Percentiles rank a stretch among this genome's conserved stretches.
Conservation (phyloP, 1,139 yeast species). For the Diutina sp. region DNA sequence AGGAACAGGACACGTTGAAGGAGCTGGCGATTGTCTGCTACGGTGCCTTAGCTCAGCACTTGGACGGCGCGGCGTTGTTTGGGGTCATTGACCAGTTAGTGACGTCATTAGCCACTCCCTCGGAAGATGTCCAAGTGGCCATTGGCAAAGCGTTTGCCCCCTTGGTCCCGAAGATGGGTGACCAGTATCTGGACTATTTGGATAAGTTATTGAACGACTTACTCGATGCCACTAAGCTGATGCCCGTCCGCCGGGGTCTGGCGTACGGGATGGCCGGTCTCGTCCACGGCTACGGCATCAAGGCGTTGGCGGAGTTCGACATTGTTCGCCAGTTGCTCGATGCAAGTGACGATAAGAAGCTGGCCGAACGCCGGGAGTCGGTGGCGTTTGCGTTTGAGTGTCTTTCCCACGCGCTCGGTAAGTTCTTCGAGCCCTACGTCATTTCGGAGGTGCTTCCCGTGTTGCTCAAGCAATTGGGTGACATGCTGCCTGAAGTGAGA, state of each 20-base stretch:
- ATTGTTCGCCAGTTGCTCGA: constrained; percentile 66
- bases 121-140: constrained; percentile 81
- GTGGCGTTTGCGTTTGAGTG: constrained; percentile 83
- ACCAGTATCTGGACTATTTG: constrained; percentile 38
- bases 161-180: constrained; percentile 46
- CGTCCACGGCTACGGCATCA: constrained; percentile 81
- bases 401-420: constrained; percentile 61
- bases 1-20: constrained; percentile 49
- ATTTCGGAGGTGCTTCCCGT: constrained; percentile 72
- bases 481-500: constrained; percentile 72
- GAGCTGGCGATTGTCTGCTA: constrained; percentile 64
- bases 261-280: constrained; percentile 94
- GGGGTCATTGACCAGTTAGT: constrained; percentile 59
- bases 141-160: constrained; percentile 81
- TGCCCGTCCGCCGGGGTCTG: constrained; percentile 72
- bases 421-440: constrained; percentile 85
- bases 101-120: constrained; percentile 71
- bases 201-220: constrained; percentile 47
- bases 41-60: constrained; percentile 80
- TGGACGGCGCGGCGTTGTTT: constrained; percentile 55
- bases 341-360: constrained; percentile 81
- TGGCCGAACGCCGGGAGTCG: constrained; percentile 67
- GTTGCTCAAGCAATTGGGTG: constrained; percentile 74
- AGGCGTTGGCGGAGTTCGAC: constrained; percentile 62
- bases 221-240: constrained; percentile 29